These are phyloP conservation scores for Pulveroboletus sp. DNA, from an alignment of 768 basidiomycete genomes.

Conservation along the genomic window DNA sequence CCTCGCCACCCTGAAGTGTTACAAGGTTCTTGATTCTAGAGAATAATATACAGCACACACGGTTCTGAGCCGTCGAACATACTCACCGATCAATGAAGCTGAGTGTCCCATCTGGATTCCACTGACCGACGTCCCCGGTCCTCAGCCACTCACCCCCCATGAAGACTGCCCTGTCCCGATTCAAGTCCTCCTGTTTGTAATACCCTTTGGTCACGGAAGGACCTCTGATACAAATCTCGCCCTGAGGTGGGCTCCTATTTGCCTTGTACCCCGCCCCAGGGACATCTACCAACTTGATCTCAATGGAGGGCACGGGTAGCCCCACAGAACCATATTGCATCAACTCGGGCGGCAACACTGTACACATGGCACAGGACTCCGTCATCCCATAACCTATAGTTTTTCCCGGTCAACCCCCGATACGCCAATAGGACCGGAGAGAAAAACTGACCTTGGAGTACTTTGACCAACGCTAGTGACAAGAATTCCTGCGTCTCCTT, in stretches of 20 bases:
- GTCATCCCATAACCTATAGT: constrained; percentile 87
- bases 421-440: background rate
- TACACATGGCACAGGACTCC: constrained; percentile 90
- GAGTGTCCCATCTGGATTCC: constrained; percentile 92
- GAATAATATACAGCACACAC: background rate
- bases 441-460: constrained; percentile 70
- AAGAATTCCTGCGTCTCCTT: constrained; percentile 95
- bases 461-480: constrained; percentile 67
- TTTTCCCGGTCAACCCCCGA: constrained; percentile 1
- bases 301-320: constrained; percentile 80
- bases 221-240: constrained; percentile 87
- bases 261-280: constrained; percentile 81
- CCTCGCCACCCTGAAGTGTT: constrained; percentile 80
- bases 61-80: background rate
- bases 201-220: constrained; percentile 85
- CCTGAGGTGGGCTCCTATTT: constrained; percentile 67
- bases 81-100: constrained; percentile 81
- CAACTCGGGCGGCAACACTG: constrained; percentile 79
- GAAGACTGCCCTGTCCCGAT: constrained; percentile 76
- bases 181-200: constrained; percentile 88
- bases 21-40: constrained; percentile 86
- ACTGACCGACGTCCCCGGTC: constrained; percentile 93
- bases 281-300: constrained; percentile 84
- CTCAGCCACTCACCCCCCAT: constrained; percentile 90
- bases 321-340: constrained; percentile 76